Base-by-base conservation (phyloP, 257 asterid species). In the Verbena officinalis region DNA sequence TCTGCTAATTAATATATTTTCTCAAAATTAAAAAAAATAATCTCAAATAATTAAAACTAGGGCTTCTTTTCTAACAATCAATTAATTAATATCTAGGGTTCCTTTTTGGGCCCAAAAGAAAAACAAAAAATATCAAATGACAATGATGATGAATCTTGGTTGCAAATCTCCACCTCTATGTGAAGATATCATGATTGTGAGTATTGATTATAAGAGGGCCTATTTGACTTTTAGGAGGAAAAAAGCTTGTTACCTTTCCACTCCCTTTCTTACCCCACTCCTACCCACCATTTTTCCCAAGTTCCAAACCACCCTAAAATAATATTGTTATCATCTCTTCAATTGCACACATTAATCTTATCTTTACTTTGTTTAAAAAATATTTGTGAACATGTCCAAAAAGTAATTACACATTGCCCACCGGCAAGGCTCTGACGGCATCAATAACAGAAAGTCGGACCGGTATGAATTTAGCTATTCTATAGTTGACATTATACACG, bases 201-300 rank as follows among this genome's bases (percentile, higher is more conserved):
- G 69, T 64, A 75, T 73, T 82, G 79, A 62, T 75, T 58, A 42
- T 63, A 53, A 68, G 79, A 59, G 82, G 85, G 79, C 86, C 89
- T 75, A 79, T 81, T 87, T 87, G 95, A 90, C 97, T 88, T 87
- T 85, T 80, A 67, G 80, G 86, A 59, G 59, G 81, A 80, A 75
- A 86, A 90, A 90, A 84, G 96, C 89, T 84, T 64, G 79, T 76
- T 17, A 80, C 93, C 95, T 90, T 75, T 81, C 86, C 80, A 84
- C 78, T 64, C 81, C 83, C 51, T 54, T 71, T 62, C 69, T 61
- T 78, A 78, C 89, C 88, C 90, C 91, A 80, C 89, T 77, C 65
- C 86, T 69, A 83, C 92, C 93, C 88, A 83, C 92, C 87, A 73
- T 75, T 74, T 73, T 74, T 73, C 83, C 80, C 83, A 74, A 80